These are phyloP conservation scores for Carpinus fangiana DNA, from an alignment of 306 rosid genomes.

Conservation along the genomic window DNA sequence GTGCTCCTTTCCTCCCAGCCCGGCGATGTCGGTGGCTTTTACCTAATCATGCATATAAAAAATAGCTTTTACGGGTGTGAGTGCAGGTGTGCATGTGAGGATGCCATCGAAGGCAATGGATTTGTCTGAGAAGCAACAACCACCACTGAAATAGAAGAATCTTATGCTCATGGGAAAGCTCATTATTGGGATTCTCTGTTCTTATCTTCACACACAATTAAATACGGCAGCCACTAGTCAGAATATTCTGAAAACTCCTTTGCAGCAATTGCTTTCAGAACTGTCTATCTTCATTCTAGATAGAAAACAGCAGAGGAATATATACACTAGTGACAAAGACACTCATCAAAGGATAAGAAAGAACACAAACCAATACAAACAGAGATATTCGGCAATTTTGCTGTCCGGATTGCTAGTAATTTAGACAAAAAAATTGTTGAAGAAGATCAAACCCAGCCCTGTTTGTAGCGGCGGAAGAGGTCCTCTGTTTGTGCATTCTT, in stretches of 20 bases:
- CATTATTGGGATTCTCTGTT: conserved; percentile 28
- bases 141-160: conserved; percentile 32
- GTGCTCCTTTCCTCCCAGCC: not conserved
- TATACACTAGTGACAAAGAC: conserved; percentile 15
- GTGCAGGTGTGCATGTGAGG: not conserved
- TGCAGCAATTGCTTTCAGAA: not conserved
- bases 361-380: not conserved
- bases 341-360: not conserved
- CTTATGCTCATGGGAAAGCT: conserved; percentile 20
- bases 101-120: not conserved
- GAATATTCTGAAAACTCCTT: not conserved
- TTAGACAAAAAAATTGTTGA: too few relatives aligned
- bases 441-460: conserved; percentile 64
- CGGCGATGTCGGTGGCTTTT: conserved; percentile 24
- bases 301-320: not conserved
- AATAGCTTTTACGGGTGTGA: not conserved
- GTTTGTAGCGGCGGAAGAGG: conserved; percentile 78
- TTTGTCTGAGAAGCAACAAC: not conserved
- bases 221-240: not conserved
- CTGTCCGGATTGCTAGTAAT: too few relatives aligned
- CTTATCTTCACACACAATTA: not conserved
- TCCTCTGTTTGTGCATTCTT: conserved; percentile 88
- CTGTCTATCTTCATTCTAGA: not conserved
- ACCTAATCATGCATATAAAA: not conserved
- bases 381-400: too few relatives aligned